phyloP scores from a whole-genome alignment of 805 yeast genomes.

The Sugiyamaella floridensis region DNA sequence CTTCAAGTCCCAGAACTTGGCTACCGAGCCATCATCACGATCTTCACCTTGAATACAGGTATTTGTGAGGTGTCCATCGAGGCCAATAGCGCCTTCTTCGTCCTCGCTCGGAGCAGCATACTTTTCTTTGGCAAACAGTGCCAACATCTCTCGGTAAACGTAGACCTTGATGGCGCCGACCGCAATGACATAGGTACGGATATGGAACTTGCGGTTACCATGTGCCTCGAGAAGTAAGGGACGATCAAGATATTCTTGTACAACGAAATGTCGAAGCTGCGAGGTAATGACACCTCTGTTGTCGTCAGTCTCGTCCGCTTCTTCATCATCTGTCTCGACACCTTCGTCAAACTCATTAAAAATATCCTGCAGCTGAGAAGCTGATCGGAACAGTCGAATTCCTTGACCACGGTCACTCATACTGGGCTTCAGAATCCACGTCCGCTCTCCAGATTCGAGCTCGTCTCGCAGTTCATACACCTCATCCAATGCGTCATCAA shows the following conservation, averaged over 20 bases:
- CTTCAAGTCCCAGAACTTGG: constrained; percentile 52
- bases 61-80: constrained; percentile 82
- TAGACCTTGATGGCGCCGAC: constrained; percentile 68
- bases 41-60: constrained; percentile 74
- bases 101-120: constrained; percentile 36
- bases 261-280: constrained; percentile 82
- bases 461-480: constrained; percentile 82
- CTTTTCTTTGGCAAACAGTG: constrained; percentile 62
- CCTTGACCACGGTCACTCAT: constrained; percentile 99
- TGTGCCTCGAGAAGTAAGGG: constrained; percentile 64
- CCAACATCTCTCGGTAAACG: constrained; percentile 73
- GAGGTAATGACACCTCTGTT: constrained; percentile 71
- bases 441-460: constrained; percentile 46
- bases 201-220: constrained; percentile 73
- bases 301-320: constrained; percentile 33
- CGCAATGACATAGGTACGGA: constrained; percentile 75
- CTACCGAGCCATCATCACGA: constrained; percentile 41
- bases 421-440: constrained; percentile 91
- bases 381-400: constrained; percentile 69
- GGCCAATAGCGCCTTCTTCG: constrained; percentile 32
- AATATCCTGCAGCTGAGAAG: constrained; percentile 72
- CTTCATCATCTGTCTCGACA: constrained; percentile 53
- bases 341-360: constrained; percentile 82
- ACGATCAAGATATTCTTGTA: constrained; percentile 66
- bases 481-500: constrained; percentile 91